Base-by-base conservation (phyloP, 106 monocot species). In the Posidonia australis region DNA sequence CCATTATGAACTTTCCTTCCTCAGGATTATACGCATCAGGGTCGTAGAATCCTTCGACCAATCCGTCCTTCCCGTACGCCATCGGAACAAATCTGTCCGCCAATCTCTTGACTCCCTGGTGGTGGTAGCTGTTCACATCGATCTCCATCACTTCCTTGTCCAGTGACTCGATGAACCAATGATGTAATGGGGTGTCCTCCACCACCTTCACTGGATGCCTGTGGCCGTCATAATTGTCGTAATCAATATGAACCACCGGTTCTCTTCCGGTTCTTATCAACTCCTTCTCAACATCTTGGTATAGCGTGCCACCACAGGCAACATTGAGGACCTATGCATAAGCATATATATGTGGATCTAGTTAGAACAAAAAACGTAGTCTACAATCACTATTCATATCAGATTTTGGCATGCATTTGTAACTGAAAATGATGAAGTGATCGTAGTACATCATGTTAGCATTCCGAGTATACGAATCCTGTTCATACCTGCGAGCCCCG, bases 71-170 rank as follows among this genome's bases (percentile, higher is more conserved):
- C 10, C 86, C 68, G 13, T 70, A 72, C 1, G 90, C 94, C 87
- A 96, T 90, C 1, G 86, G 84, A 23, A 78, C 78, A 53, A 96
- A 96, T 18, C 94, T 51, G 25, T 76, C 74, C 0, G 86, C 94
- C 70, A 96, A 43, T 48, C 84, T 80, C 72, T 84, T 90, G 59
- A 87, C 82, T 17, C 94, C 94, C 41, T 96, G 94, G 58, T 96
- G 94, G 70, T 96, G 94, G 58, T 96, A 96, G 61, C 94, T 96
- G 29, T 96, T 96, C 74, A 96, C 87, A 77, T 44, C 46, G 11
- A 96, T n/a, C 80, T 84, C 84, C 79, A 63, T 76, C 27, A 32
- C 67, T 46, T 67, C 72, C 7, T 66, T 54, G 20, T 67, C 56
- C 49, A 88, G 51, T 7, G 83, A 83, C 61, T 80, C 83, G 44